Evolutionary conservation across 1,139 yeast genomes (phyloP).

Genomic region (Hyphopichia buzzinii): DNA sequence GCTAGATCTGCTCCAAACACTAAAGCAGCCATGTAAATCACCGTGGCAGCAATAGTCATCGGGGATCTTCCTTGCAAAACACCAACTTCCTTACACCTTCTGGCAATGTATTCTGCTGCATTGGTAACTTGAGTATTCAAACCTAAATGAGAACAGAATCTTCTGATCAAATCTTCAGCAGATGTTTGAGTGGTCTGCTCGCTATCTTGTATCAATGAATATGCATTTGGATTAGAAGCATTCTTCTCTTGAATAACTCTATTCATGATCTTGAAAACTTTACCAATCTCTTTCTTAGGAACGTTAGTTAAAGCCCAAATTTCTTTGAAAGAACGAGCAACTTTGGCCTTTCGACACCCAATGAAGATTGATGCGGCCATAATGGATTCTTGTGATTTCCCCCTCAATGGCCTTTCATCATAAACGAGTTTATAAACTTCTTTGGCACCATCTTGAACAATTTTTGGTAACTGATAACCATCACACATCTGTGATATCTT

Average conservation of each 20-base stretch:
- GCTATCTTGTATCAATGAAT: conserved; percentile 44
- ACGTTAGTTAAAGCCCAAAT: conserved; percentile 94
- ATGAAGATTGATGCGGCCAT: conserved; percentile 96
- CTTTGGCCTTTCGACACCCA: conserved; percentile 93
- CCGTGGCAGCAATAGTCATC: conserved; percentile 96
- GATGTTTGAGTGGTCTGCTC: conserved; percentile 85
- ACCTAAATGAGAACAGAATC: conserved; percentile 95
- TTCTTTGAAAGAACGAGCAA: conserved; percentile 93
- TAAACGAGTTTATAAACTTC: conserved; percentile 91
- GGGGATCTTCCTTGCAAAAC: conserved; percentile 97
- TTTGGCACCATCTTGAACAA: conserved; percentile 96
- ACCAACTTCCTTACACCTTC: conserved; percentile 85
- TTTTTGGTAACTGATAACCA: conserved; percentile 90
- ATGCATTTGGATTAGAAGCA: conserved; percentile 41
- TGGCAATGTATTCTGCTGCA: conserved; percentile 91
- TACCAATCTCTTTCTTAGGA: conserved; percentile 91
- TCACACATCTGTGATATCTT: conserved; percentile 96
- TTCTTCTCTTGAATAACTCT: conserved; percentile 69
- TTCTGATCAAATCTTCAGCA: conserved; percentile 91
- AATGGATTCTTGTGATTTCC: conserved; percentile 88
- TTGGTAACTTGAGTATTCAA: conserved; percentile 80
- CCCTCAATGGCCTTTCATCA: conserved; percentile 83
- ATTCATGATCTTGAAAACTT: conserved; percentile 79
- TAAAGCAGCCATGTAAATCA: conserved; percentile 88
- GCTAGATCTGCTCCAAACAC: conserved; percentile 70